Evolutionary conservation across 495 filamentous ascomycete genomes (phyloP), one percentile per base, ranked within the genome.

Genomic region (Aspergillus ellipticus): DNA sequence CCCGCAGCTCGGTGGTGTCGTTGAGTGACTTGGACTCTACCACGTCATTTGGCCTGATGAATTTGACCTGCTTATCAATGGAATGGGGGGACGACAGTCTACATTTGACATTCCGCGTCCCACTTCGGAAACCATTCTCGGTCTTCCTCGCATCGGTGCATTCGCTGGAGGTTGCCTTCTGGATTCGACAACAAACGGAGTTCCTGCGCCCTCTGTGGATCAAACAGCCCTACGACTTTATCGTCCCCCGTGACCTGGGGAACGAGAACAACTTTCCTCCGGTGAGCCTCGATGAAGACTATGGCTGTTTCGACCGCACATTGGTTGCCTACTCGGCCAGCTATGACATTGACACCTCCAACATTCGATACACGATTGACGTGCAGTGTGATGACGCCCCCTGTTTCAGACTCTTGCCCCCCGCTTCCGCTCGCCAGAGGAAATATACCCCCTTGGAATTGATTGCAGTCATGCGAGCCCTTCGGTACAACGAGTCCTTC

Each of bases 401-500:
- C 6, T 85, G 86, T 54, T 96, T 98, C 65, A 81, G 83, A 37
- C 80, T 98, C n/a, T 79, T 89, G 26, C 82, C 85, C 13, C 84
- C 89, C 6, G 79, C 82, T 28, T 81, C 81, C 13, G 66, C 76
- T 6, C 74, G 67, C 29, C 69, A 72, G 48, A 70, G 74, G 4
- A 76, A 79, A 33, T 98, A 98, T 63, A 83, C 78, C 4, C 67
- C 82, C 6, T 66, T 87, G 47, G 94, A 97, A 68, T 68, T 97
- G 21, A 75, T 98, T 37, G 91, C 94, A 2, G 82, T 97, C 21
- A 81, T 96, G 77, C 83, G 93, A 17, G 83, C 94, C 6, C 73
- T 98, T 47, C 82, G 94, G 33, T 98, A 96, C 72, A 97, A 97
- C 62, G 90, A 96, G 66, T 88, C 83, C 13, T 97, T 97, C 68